Base-by-base conservation (phyloP, 441 rosid species). In the Mallotus repandus region DNA sequence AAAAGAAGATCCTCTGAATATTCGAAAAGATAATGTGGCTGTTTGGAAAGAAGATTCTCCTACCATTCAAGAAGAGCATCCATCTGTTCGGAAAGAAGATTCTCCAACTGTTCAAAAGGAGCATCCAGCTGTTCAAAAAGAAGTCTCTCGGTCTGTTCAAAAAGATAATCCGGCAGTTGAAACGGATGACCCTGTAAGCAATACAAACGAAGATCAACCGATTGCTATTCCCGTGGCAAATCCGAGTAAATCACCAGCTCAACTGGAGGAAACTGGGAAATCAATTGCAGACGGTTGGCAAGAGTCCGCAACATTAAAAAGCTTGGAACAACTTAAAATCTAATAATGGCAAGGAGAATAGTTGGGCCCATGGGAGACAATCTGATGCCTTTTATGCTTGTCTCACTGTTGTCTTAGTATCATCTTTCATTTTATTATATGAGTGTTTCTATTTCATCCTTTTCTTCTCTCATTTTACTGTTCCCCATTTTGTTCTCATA, bases 261-360 rank as follows among this genome's bases (percentile, higher is more conserved):
- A 76, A 11, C 79, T 48, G 43, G 82, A 84, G 67, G 88, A 86
- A 78, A 83, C 83, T 8, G 71, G 58, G 68, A 71, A 19, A 48
- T 10, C 61, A 73, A 57, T 64, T 55, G 18, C 8, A 56, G 71
- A 55, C 58, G 55, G 77, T 35, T 58, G 69, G 48, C 81, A 74
- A 69, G 85, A 83, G 79, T 45, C 66, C 5, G 83, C 78, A 61
- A 81, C 78, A 19, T 79, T 81, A 69, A 83, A 79, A 78, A 75
- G 79, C 78, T 74, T 92, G 83, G 89, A 83, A 77, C 84, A 86
- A 75, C 92, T 89, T 66, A 82, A 82, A 63, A 81, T 92, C 76
- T 91, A 85, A 86, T 60, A 76, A 12, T 43, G 65, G 70, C 66
- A 53, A 55, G 63, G 49, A 73, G 75, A 60, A 29, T 56, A 38